Evolutionary conservation across 441 rosid genomes (phyloP), one percentile per base, ranked within the genome.

Genomic region (Oxalis stricta): DNA sequence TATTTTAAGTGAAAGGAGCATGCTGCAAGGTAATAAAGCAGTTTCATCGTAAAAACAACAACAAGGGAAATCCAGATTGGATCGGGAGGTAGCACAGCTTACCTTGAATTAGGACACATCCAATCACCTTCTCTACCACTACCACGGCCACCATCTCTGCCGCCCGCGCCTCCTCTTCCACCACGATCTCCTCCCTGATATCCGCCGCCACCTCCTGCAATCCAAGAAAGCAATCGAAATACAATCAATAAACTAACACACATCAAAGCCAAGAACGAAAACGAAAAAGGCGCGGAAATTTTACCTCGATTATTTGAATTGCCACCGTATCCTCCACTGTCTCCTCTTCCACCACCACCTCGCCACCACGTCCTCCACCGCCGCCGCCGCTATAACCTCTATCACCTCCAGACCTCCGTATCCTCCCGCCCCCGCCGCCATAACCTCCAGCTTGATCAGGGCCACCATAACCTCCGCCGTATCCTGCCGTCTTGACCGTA

Each of bases 61-160:
- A n/a, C n/a, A n/a, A n/a, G n/a, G n/a, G n/a, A n/a, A n/a, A n/a
- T n/a, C 18, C 37, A 32, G 18, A 10, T 14, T 4, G 10, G 31
- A 26, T 26, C 19, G 39, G 24, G 31, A 36, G 24, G 2, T 38
- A 9, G 11, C 6, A 46, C 23, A 2, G 13, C 24, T 56, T 58
- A 88, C 97, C 91, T 62, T n/a, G 94, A 77, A 56, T 82, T 82
- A 12, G 97, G 94, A 48, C 97, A 89, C 44, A 69, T 72, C 95
- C 97, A 89, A 64, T 89, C 97, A 33, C 95, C 95, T 18, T 84
- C 95, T 57, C 95, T 66, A 13, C 97, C 95, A 15, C 89, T 54
- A 23, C 84, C 89, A 6, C 95, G 73, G 23, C 93, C 83, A 3
- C 95, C 82, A 3, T 83, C 84, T 33, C 93, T 46, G 11, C 76